Conservation (phyloP, 371 early-diverging fungal species). For the Aphelidium insulamus region DNA sequence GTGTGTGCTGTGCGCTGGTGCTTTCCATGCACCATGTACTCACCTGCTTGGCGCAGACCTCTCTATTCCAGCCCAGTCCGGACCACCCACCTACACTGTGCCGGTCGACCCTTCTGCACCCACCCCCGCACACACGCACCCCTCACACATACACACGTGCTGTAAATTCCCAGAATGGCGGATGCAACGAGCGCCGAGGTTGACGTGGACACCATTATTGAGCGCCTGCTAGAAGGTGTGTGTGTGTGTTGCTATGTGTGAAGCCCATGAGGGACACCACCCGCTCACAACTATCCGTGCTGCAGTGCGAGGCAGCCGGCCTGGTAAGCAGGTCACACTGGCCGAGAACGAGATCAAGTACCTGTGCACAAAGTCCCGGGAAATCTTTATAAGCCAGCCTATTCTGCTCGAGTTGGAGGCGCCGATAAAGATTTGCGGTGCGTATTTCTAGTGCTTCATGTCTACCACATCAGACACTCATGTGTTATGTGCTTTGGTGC, state of each 20-base stretch:
- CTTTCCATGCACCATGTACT: too few relatives aligned
- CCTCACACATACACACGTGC: too few relatives aligned
- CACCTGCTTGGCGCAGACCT: too few relatives aligned
- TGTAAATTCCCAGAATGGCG: slow-evolving; percentile 6
- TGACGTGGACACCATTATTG: slow-evolving; percentile 71
- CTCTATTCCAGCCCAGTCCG: too few relatives aligned
- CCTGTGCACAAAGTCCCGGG: slow-evolving; percentile 51
- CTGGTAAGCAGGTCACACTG: slow-evolving; percentile 52
- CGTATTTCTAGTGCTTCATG: slow-evolving; percentile 1
- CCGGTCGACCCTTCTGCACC: too few relatives aligned
- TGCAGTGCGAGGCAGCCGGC: slow-evolving; percentile 73
- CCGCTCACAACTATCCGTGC: slow-evolving; percentile 2
- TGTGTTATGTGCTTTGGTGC: slow-evolving; percentile 2
- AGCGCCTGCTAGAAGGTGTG: slow-evolving; percentile 73
- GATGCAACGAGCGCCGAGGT: slow-evolving; percentile 26
- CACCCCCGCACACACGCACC: too few relatives aligned
- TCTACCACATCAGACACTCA: neutral
- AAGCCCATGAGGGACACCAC: slow-evolving; percentile 13
- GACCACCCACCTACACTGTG: too few relatives aligned
- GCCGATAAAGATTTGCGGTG: slow-evolving; percentile 85
- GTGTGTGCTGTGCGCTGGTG: too few relatives aligned
- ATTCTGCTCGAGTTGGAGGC: slow-evolving; percentile 77
- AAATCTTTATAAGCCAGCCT: slow-evolving; percentile 79
- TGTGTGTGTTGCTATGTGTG: slow-evolving; percentile 2
- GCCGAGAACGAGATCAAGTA: slow-evolving; percentile 44